Conservation (phyloP, 1,139 yeast species). For the Yamadazyma friedrichii region DNA sequence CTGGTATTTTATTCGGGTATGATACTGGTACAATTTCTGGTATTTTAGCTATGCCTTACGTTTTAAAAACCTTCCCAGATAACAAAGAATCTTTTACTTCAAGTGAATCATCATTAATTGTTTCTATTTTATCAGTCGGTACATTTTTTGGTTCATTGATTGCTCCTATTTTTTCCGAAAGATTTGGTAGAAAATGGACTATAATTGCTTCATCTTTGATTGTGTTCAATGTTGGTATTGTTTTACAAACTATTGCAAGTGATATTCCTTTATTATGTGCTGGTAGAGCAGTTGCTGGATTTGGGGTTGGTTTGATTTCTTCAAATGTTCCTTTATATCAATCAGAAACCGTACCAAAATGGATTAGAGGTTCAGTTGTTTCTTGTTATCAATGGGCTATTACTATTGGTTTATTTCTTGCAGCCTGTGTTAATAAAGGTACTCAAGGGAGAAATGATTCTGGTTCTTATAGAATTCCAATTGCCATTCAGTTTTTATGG, state of each 20-base stretch:
- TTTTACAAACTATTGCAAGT: constrained; percentile 56
- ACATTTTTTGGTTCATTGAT: constrained; percentile 64
- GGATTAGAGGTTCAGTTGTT: constrained; percentile 66
- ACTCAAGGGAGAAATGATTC: constrained; percentile 47
- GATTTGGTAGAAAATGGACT: constrained; percentile 51
- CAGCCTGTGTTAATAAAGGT: constrained; percentile 62
- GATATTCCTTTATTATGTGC: constrained; percentile 32
- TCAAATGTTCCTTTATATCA: constrained; percentile 64
- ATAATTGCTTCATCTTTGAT: constrained; percentile 49
- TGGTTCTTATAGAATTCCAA: constrained; percentile 63
- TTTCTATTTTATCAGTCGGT: constrained; percentile 67
- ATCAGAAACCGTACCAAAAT: constrained; percentile 66
- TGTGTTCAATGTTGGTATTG: constrained; percentile 57
- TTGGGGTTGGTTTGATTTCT: constrained; percentile 64
- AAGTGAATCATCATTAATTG: constrained; percentile 59
- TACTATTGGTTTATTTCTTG: constrained; percentile 60
- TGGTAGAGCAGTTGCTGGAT: constrained; percentile 64
- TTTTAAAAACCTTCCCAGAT: constrained; percentile 46
- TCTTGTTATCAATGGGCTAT: constrained; percentile 66
- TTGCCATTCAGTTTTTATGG: constrained; percentile 51
- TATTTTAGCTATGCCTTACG: constrained; percentile 67
- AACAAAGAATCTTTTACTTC: constrained; percentile 34
- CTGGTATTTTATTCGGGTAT: constrained; percentile 70
- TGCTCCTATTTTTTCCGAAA: constrained; percentile 56
- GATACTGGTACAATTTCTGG: constrained; percentile 81